Base-by-base conservation (phyloP, 495 filamentous ascomycete genomes). In the Penicillium cataractarum region DNA sequence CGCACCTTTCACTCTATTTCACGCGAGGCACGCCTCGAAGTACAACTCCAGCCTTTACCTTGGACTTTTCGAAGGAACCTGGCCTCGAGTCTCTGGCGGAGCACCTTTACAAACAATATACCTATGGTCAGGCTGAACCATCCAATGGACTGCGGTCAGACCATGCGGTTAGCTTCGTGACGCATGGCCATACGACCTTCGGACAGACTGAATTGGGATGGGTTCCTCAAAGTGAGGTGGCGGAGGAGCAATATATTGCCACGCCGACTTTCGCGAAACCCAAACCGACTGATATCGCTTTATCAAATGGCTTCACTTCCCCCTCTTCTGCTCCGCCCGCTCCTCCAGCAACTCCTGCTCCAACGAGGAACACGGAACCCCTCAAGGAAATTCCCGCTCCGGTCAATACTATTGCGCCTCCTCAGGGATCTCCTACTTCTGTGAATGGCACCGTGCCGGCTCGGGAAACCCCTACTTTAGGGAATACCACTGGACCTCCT, bases 41-140 rank as follows among this genome's bases (percentile, higher is more conserved):
- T 33, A 42, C 33, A 3, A 6, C 24, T 15, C 54, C 54, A 6
- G 33, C 33, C 2, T 56, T 56, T 40, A 56, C 54, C 7, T 26
- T 42, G 22, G 54, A 56, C 26, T 56, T 40, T 24, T 55, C 54
- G 12, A 56, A 39, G 15, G 35, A 27, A 19, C 22, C 10, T 3
- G 5, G 26, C 21, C 22, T 56, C 24, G 13, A 56, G 21, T 3
- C 37, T 27, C 19, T 56, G 27, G 63, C 65, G 1, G 37, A 69
- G 29, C 57, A 62, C 7, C 33, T 76, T 6, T 55, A 72, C 8
- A 61, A 55, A 22, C 61, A 64, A 32, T 76, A 72, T 56, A 71
- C 66, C 46, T 15, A 24, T 19, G 26, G 49, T 13, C 13, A 17
- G 6, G 10, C 54, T 12, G n/a, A 40, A 29, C 5, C 58, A 15